phyloP scores from a whole-genome alignment of 768 basidiomycete species.

The Rhizopogon vinicolor region DNA sequence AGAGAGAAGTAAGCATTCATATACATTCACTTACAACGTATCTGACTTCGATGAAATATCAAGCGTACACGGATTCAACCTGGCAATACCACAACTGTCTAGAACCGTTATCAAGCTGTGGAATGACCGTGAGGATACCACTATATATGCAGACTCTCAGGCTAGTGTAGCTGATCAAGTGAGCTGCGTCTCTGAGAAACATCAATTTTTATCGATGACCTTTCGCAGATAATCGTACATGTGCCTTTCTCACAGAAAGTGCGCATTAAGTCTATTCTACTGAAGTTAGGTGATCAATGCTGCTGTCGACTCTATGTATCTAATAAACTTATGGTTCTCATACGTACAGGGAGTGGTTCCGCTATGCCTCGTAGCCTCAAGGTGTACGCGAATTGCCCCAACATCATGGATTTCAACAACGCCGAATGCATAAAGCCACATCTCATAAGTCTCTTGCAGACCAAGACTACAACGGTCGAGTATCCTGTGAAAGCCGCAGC shows the following conservation, averaged over 20 bases:
- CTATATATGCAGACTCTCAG: slow-evolving; percentile 27
- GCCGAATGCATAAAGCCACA: slow-evolving; percentile 67
- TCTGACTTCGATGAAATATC: slow-evolving; percentile 1
- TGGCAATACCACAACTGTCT: slow-evolving; percentile 74
- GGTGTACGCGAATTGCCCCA: slow-evolving; percentile 69
- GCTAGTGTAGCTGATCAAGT: slow-evolving; percentile 87
- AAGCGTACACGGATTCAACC: slow-evolving; percentile 65
- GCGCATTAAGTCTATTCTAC: slow-evolving; percentile 64
- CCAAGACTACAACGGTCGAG: slow-evolving; percentile 63
- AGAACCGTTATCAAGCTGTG: slow-evolving; percentile 75
- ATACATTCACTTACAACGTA: background rate
- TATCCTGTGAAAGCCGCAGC: slow-evolving; percentile 76
- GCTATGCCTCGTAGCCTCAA: slow-evolving; percentile 69
- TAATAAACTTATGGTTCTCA: slow-evolving; percentile 3
- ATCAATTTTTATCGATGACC: slow-evolving; percentile 6
- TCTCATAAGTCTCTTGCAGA: slow-evolving; percentile 66
- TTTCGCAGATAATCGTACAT: slow-evolving; percentile 67
- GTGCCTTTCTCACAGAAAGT: slow-evolving; percentile 78
- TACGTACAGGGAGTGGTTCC: slow-evolving; percentile 61
- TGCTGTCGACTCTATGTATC: background rate
- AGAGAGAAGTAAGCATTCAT: slow-evolving; percentile 54
- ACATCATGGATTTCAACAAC: slow-evolving; percentile 75
- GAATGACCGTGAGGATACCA: slow-evolving; percentile 68
- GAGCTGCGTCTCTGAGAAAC: slow-evolving; percentile 8
- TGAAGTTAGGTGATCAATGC: slow-evolving; percentile 62